Conservation (phyloP, 441 rosid genomes). For the Pelargonium myrrhifolium region DNA sequence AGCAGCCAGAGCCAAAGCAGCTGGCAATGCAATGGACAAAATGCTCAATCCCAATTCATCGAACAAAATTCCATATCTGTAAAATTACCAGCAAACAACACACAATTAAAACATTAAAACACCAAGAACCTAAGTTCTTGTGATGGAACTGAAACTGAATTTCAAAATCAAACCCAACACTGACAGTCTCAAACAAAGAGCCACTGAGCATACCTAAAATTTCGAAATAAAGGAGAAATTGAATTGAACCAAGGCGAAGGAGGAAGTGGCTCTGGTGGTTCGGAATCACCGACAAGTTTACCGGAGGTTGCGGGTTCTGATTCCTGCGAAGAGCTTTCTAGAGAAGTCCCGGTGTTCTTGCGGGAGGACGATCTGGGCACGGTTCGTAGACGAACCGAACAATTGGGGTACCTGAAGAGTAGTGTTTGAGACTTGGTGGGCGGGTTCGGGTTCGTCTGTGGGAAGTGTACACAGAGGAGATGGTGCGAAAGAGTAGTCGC, state of each 20-base stretch:
- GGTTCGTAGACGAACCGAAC: slow-evolving; percentile 20
- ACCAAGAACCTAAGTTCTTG: not conserved
- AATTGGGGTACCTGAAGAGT: slow-evolving; percentile 15
- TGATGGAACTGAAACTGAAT: not conserved
- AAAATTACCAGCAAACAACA: slow-evolving; percentile 5
- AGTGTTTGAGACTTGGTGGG: not conserved
- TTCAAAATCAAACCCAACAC: not conserved
- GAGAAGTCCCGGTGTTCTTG: slow-evolving; percentile 21
- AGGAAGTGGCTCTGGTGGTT: slow-evolving; percentile 15
- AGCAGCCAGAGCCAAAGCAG: slow-evolving; percentile 87
- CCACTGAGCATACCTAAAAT: slow-evolving; percentile 22
- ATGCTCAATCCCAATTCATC: slow-evolving; percentile 61
- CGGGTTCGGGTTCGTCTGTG: slow-evolving; percentile 11
- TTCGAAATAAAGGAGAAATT: slow-evolving; percentile 18
- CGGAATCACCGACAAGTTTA: slow-evolving; percentile 15
- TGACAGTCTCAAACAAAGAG: not conserved
- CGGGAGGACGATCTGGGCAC: slow-evolving; percentile 27
- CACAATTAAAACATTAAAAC: not conserved
- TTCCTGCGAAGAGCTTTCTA: slow-evolving; percentile 24
- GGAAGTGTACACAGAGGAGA: slow-evolving; percentile 14
- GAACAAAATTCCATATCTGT: slow-evolving; percentile 37
- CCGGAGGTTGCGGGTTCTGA: not conserved
- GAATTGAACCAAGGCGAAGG: slow-evolving; percentile 7
- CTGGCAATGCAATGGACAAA: slow-evolving; percentile 80
- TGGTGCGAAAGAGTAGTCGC: slow-evolving; percentile 23